These are phyloP conservation scores for Schizophyllum amplum DNA, from an alignment of 1,284 basidiomycete species.

Conservation along the genomic window DNA sequence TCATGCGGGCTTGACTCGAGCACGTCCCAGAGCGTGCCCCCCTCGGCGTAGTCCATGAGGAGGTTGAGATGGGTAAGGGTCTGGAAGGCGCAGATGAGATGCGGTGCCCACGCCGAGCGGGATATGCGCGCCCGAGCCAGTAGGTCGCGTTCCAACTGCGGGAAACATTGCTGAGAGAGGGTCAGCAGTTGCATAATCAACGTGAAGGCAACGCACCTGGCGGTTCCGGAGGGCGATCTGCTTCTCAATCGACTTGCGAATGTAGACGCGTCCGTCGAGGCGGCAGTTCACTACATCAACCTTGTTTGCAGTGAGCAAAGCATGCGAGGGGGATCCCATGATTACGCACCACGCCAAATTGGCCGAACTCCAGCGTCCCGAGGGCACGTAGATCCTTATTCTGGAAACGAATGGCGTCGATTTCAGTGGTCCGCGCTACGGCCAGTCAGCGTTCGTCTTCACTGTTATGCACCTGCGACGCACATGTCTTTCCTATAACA, in stretches of 20 bases:
- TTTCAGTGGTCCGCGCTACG: slow-evolving; percentile 55
- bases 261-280: slow-evolving; percentile 64
- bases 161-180: slow-evolving; percentile 62
- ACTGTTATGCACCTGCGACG: slow-evolving; percentile 1
- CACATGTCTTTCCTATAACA: slow-evolving; percentile 66
- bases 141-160: slow-evolving; percentile 69
- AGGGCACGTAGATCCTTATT: slow-evolving; percentile 60
- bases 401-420: slow-evolving; percentile 58
- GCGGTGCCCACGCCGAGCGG: slow-evolving; percentile 57
- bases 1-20: slow-evolving; percentile 64
- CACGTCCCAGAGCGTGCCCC: slow-evolving; percentile 82
- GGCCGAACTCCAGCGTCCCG: slow-evolving; percentile 74
- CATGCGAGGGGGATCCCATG: slow-evolving; percentile 1
- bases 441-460: neutral
- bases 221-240: slow-evolving; percentile 56
- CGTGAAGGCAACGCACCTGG: slow-evolving; percentile 40
- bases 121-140: slow-evolving; percentile 52
- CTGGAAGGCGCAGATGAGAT: slow-evolving; percentile 78
- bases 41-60: slow-evolving; percentile 76
- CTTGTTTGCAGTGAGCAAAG: slow-evolving; percentile 29
- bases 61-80: slow-evolving; percentile 64
- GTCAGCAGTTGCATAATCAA: slow-evolving; percentile 2
- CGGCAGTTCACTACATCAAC: slow-evolving; percentile 76
- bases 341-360: slow-evolving; percentile 67
- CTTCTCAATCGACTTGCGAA: slow-evolving; percentile 78